Base-by-base conservation (phyloP, 2,329 filamentous ascomycete genomes). In the Talaromyces verruculosus region DNA sequence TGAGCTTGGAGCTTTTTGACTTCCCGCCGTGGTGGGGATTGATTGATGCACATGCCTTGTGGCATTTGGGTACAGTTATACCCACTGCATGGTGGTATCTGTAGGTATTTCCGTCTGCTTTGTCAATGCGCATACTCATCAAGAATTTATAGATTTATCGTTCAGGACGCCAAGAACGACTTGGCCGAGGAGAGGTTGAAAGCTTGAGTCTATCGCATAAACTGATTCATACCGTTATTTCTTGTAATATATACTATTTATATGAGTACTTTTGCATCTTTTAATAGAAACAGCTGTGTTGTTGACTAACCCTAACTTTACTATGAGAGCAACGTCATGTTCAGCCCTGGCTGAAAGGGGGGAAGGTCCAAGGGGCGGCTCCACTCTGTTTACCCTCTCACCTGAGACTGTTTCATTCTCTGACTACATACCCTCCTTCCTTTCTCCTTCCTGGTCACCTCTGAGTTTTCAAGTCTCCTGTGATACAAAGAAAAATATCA, bases 1-100 rank as follows among this genome's bases (percentile, higher is more conserved):
- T 99, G 95, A 94, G 94, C 77, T 83, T 99, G 78, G 95, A 99
- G 81, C 78, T 99, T 71, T 87, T 98, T 69, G 95, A 99, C 78
- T 99, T 99, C 73, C 87, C 95, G 63, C 95, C 95, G 1, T 85
- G 91, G 80, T 84, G 86, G 77, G 91, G 92, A 7, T 88, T 90
- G 77, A 79, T 99, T 61, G 95, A 99, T 83, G 95, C 95, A 3
- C 95, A 99, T 80, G 93, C 91, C 73, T 78, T 99, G 69, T 99
- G 95, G 95, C 95, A 99, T 84, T 77, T 97, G 68, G 92, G 93
- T 65, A 99, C 95, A 0, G 94, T 99, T 61, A 85, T 86, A 37
- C 95, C 95, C 10, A 92, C 92, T 0, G 82, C 95, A 60, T 85
- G 96, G 82, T 97, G 91, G 91, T 99, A 99, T 78, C 93, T 91